Evolutionary conservation across 345 rosid species (phyloP), one percentile per base, ranked within the genome.

Genomic region (Arabidopsis suecica): DNA sequence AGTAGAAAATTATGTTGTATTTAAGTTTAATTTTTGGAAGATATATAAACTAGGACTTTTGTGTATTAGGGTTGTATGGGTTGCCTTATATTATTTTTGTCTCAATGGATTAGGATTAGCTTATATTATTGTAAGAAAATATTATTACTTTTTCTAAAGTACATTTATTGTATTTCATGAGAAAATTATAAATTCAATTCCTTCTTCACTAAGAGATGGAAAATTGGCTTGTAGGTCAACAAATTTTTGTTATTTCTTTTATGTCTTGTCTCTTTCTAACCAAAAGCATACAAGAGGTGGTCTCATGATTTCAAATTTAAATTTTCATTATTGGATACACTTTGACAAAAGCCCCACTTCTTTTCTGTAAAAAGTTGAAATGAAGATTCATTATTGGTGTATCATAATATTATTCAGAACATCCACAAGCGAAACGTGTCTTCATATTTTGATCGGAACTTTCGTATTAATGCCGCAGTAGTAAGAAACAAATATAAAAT

Each of bases 151-250:
- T 1, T 13, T 5, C 12, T 38, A 38, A 11, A 41, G 45, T 41
- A 41, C 45, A 41, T 13, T 41, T 12, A 12, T 41, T 41, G n/a
- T 41, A 14, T 41, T 41, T 41, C n/a, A 41, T 22, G 64, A 42
- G 3, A 6, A 2, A 44, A 57, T 37, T n/a, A 32, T 30, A 32
- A 5, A 20, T 6, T 42, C 66, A 45, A 61, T 77, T 77, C 56
- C 80, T 77, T 77, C 72, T 57, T 71, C 72, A 40, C 71, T 77
- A 77, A 77, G 80, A 63, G 72, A 77, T 71, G 72, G 80, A 48
- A 61, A 37, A 77, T 47, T 57, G 45, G 79, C 33, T 53, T 49
- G 59, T 77, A 48, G 71, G 75, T 77, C 76, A 57, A 77, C 72
- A 71, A 40, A 53, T 51, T 54, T 65, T 71, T 37, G 45, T 32